These are phyloP conservation scores for Ammopiptanthus mongolicus DNA, from an alignment of 306 rosid species.

Conservation along the genomic window DNA sequence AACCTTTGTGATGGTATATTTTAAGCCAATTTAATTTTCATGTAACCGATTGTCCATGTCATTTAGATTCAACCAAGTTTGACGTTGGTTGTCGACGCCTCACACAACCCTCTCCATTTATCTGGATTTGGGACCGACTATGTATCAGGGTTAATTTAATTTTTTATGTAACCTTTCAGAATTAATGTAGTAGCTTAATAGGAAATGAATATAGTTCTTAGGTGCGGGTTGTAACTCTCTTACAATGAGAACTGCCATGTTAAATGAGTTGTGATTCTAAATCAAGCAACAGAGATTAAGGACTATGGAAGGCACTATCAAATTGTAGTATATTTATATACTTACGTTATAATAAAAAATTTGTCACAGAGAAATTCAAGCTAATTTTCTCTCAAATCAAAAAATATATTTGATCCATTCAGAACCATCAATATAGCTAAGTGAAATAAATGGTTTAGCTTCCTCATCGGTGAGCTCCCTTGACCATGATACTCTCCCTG, in stretches of 20 bases:
- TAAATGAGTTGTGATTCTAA: not conserved
- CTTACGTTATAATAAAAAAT: slow-evolving; percentile 19
- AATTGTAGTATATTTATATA: not conserved
- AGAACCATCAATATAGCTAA: slow-evolving; percentile 49
- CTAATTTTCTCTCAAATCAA: not conserved
- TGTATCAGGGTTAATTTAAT: too few species aligned
- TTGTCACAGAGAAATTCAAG: not conserved
- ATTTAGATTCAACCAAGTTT: too few species aligned
- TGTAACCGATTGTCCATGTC: too few species aligned
- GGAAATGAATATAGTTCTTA: too few species aligned
- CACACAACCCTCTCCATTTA: too few species aligned
- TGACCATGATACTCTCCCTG: slow-evolving; percentile 72
- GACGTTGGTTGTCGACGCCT: too few species aligned
- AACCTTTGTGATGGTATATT: too few species aligned
- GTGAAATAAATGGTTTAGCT: slow-evolving; percentile 65
- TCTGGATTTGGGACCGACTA: too few species aligned
- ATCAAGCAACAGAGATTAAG: not conserved
- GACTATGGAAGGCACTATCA: not conserved
- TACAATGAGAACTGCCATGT: not conserved
- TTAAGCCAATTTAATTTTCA: too few species aligned
- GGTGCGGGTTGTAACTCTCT: too few species aligned
- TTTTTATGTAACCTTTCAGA: too few species aligned
- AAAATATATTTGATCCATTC: slow-evolving; percentile 35
- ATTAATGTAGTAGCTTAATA: too few species aligned
- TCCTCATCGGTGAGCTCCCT: slow-evolving; percentile 62